Conservation (phyloP, 352 stramenopile species). For the Globisporangium recalcitrans region DNA sequence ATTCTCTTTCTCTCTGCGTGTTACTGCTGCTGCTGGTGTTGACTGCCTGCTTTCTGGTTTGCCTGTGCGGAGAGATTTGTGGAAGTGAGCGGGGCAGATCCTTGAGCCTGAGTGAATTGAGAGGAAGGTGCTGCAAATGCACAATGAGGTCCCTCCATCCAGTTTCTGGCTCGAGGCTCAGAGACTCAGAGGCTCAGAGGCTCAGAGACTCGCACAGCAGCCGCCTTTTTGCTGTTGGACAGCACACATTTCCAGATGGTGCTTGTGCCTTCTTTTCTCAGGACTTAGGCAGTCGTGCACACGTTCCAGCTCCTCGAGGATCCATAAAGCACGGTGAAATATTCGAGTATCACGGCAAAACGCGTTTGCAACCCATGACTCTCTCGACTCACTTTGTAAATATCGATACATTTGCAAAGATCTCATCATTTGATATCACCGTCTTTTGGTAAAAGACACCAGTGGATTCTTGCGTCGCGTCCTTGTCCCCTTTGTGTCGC, state of each 20-base stretch:
- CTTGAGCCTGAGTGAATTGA: neutral
- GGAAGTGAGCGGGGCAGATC: neutral
- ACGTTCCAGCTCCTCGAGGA: neutral
- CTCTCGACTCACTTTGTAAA: too few relatives aligned
- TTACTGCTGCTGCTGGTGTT: neutral
- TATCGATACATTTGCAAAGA: neutral
- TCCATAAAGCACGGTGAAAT: neutral
- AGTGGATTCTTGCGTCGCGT: conserved; percentile 5
- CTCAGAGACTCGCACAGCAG: neutral
- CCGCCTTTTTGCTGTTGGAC: neutral
- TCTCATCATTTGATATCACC: conserved; percentile 9
- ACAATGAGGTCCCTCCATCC: neutral
- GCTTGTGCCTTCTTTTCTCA: conserved; percentile 1
- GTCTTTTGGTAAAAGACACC: neutral
- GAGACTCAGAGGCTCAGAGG: too few relatives aligned
- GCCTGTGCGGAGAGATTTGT: neutral
- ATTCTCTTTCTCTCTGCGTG: neutral
- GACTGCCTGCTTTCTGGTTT: too few relatives aligned
- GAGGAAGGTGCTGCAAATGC: neutral
- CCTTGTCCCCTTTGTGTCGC: neutral
- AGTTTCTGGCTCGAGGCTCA: too few relatives aligned
- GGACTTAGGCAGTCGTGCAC: neutral
- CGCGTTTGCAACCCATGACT: neutral
- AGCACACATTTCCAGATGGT: neutral
- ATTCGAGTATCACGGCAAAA: neutral